These are phyloP conservation scores for Hyphopichia fennica DNA, from an alignment of 1,139 yeast species.

Conservation along the genomic window DNA sequence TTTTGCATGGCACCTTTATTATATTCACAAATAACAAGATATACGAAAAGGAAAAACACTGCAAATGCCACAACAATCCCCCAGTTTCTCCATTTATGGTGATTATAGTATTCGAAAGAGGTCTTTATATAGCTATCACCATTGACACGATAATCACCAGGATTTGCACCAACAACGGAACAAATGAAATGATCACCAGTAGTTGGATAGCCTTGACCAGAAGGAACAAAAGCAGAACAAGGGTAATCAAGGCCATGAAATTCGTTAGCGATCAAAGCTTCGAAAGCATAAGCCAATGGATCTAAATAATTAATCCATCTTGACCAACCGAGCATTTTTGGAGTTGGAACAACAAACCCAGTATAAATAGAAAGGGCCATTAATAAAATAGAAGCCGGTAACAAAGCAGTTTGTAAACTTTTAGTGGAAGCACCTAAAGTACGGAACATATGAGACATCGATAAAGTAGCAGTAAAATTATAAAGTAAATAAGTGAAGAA, in stretches of 20 bases:
- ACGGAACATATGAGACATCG: conserved; percentile 60
- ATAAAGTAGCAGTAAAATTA: conserved; percentile 44
- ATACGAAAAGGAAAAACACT: conserved; percentile 55
- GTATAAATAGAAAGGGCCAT: conserved; percentile 55
- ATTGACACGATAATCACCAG: conserved; percentile 49
- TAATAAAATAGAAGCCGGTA: conserved; percentile 58
- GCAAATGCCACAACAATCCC: conserved; percentile 63
- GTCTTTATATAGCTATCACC: conserved; percentile 53
- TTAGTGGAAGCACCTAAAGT: conserved; percentile 58
- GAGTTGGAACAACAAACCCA: conserved; percentile 60
- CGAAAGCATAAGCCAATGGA: conserved; percentile 59
- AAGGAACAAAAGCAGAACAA: conserved; percentile 49
- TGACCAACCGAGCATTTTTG: conserved; percentile 63
- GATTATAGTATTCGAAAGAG: conserved; percentile 43
- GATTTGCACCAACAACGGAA: conserved; percentile 53
- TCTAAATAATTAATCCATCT: conserved; percentile 61
- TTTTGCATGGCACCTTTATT: conserved; percentile 77
- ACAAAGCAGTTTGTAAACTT: conserved; percentile 58
- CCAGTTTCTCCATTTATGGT: conserved; percentile 73
- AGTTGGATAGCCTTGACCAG: conserved; percentile 46
- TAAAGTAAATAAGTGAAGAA: conserved; percentile 55
- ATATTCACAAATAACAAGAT: conserved; percentile 58
- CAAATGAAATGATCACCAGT: conserved; percentile 42
- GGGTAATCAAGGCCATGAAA: conserved; percentile 47
- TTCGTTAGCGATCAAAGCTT: conserved; percentile 57